phyloP scores from a whole-genome alignment of 805 yeast genomes.

The Zygosaccharomyces siamensis region DNA sequence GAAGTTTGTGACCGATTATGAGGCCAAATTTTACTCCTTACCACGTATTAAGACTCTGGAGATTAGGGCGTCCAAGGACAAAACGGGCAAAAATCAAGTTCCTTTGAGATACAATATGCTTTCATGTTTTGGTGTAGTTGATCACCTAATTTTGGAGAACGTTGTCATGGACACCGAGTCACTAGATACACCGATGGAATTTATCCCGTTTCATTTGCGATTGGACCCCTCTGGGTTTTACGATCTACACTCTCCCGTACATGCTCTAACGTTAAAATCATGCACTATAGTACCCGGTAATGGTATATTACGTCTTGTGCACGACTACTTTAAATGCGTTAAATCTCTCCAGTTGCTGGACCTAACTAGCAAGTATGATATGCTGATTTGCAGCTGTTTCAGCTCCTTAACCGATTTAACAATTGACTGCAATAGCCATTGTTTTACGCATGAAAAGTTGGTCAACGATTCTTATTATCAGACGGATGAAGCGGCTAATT shows the following conservation, averaged over 20 bases:
- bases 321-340: slow-evolving; percentile 41
- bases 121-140: slow-evolving; percentile 43
- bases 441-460: slow-evolving; percentile 33
- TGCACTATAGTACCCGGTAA: slow-evolving; percentile 37
- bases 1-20: slow-evolving; percentile 28
- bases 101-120: slow-evolving; percentile 40
- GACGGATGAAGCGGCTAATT: slow-evolving; percentile 8
- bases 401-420: slow-evolving; percentile 37
- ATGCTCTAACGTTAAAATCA: slow-evolving; percentile 30
- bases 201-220: slow-evolving; percentile 29
- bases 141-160: slow-evolving; percentile 42
- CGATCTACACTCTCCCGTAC: slow-evolving; percentile 36
- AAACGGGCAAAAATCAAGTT: slow-evolving; percentile 17
- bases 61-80: slow-evolving; percentile 18
- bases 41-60: slow-evolving; percentile 29
- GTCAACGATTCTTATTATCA: slow-evolving; percentile 28
- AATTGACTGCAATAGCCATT: slow-evolving; percentile 47
- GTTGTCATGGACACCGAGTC: slow-evolving; percentile 46
- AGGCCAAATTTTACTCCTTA: slow-evolving; percentile 26
- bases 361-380: slow-evolving; percentile 42
- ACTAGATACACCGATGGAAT: slow-evolving; percentile 34
- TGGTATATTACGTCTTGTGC: slow-evolving; percentile 35
- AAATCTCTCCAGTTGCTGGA: slow-evolving; percentile 36
- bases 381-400: slow-evolving; percentile 47
- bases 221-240: slow-evolving; percentile 20